Base-by-base conservation (phyloP, 495 filamentous ascomycete species). In the Aspergillus incahuasiensis region DNA sequence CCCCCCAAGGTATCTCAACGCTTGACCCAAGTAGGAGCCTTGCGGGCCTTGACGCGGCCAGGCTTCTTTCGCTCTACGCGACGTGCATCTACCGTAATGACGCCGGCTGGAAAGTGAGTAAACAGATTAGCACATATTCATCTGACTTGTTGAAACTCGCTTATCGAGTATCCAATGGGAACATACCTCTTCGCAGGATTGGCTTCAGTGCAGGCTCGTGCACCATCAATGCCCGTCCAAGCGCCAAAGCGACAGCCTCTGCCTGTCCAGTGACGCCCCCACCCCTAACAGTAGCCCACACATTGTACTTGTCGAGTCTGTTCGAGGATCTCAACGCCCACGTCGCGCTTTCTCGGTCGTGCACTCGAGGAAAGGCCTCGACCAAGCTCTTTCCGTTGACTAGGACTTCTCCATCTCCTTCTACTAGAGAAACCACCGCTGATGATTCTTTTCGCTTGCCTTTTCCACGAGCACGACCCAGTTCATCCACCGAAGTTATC, bases 1-100 rank as follows among this genome's bases (percentile, higher is more conserved):
- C 43, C 56, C 63, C 60, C 38, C 44, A 40, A 53, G 43, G 9
- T 32, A 43, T 58, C 64, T 74, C 65, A 81, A 61, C 79, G 68
- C 83, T 97, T 97, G 77, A 97, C 92, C 94, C 94, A 99, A 59
- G 95, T 80, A 52, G 92, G 95, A 86, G 90, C 94, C 82, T 99
- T 99, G 73, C 94, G 87, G 40, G 94, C 92, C 79, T 97, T 97
- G 70, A 96, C 69, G 60, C 89, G 86, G 61, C 94, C 94, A 21
- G 91, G 83, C 83, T 99, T 99, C 87, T 99, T 99, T 64, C 94
- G 91, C 76, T 99, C 94, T 56, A 97, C 95, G 50, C 78, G 84
- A 70, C 92, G 88, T 39, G 88, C 82, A 81, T 99, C 92, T 60
- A 95, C 86, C 48, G 91, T 96, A 55, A 97, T 81, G 67, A 85